phyloP scores from a whole-genome alignment of 306 rosid species.

The Cicer yamashitae region DNA sequence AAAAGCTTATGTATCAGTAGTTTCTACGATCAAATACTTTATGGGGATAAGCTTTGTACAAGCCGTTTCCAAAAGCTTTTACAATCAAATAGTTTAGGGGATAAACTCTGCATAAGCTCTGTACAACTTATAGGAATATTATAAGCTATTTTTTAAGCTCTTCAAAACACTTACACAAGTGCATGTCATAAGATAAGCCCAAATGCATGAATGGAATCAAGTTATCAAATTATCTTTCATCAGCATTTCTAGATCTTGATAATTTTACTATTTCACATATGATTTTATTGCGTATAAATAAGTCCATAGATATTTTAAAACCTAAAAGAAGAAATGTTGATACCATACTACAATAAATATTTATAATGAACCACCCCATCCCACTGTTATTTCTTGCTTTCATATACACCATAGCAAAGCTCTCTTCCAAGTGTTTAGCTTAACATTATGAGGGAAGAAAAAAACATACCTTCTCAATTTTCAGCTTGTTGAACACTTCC shows the following conservation, averaged over 20 bases:
- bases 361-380: not conserved
- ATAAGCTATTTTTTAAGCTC: not conserved
- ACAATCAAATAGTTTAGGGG: not conserved
- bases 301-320: slow-evolving; percentile 24
- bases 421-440: not conserved
- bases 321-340: slow-evolving; percentile 14
- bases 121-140: not conserved
- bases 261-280: slow-evolving; percentile 13
- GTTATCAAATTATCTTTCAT: slow-evolving; percentile 18
- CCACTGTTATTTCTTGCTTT: slow-evolving; percentile 13
- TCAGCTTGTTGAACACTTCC: slow-evolving; percentile 88
- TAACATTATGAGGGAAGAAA: slow-evolving; percentile 7
- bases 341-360: not conserved
- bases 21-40: not conserved
- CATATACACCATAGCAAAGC: slow-evolving; percentile 18
- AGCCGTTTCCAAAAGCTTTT: not conserved
- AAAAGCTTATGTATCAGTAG: not conserved
- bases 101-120: not conserved
- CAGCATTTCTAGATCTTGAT: slow-evolving; percentile 8
- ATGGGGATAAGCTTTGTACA: not conserved
- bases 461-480: slow-evolving; percentile 76
- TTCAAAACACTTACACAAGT: not conserved
- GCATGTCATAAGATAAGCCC: not conserved
- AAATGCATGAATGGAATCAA: slow-evolving; percentile 12
- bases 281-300: not conserved